These are phyloP conservation scores for Aspergillus oerlinghausenensis DNA, from an alignment of 2,329 filamentous ascomycete genomes.

Conservation along the genomic window DNA sequence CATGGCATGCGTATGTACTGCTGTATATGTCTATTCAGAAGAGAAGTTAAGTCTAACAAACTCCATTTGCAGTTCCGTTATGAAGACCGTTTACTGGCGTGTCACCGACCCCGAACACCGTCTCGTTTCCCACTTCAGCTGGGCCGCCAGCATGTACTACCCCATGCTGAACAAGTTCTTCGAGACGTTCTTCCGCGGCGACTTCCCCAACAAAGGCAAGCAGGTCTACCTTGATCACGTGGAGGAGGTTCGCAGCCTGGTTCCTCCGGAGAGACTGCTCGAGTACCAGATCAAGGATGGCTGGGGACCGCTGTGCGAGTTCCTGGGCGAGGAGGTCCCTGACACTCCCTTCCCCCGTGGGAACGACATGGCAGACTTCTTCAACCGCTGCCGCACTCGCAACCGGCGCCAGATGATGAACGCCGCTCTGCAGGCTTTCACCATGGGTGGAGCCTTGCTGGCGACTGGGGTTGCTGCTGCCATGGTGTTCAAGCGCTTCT, in stretches of 20 bases:
- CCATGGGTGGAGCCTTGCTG: constrained; percentile 46
- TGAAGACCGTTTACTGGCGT: constrained; percentile 66
- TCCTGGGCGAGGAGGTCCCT: constrained; percentile 50
- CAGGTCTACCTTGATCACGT: constrained; percentile 57
- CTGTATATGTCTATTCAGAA: background rate
- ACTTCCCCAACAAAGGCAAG: constrained; percentile 63
- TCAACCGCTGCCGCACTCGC: constrained; percentile 49
- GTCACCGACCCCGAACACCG: constrained; percentile 59
- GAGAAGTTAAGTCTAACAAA: background rate
- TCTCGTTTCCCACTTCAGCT: constrained; percentile 54
- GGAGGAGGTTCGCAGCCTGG: constrained; percentile 46
- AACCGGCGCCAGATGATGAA: constrained; percentile 56
- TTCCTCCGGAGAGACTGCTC: constrained; percentile 48
- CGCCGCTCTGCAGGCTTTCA: constrained; percentile 47
- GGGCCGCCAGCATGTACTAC: constrained; percentile 64
- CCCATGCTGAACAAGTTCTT: constrained; percentile 68
- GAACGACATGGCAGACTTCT: constrained; percentile 53
- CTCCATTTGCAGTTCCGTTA: constrained; percentile 44
- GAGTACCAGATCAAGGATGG: constrained; percentile 53
- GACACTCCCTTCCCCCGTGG: constrained; percentile 48
- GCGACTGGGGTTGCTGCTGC: constrained; percentile 41
- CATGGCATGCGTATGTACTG: constrained; percentile 50
- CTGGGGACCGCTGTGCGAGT: constrained; percentile 52
- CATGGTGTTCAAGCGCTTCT: constrained; percentile 39
- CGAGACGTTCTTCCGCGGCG: constrained; percentile 62